These are phyloP conservation scores for Colletotrichum coccodes DNA, from an alignment of 2,329 filamentous ascomycete species.

Conservation along the genomic window DNA sequence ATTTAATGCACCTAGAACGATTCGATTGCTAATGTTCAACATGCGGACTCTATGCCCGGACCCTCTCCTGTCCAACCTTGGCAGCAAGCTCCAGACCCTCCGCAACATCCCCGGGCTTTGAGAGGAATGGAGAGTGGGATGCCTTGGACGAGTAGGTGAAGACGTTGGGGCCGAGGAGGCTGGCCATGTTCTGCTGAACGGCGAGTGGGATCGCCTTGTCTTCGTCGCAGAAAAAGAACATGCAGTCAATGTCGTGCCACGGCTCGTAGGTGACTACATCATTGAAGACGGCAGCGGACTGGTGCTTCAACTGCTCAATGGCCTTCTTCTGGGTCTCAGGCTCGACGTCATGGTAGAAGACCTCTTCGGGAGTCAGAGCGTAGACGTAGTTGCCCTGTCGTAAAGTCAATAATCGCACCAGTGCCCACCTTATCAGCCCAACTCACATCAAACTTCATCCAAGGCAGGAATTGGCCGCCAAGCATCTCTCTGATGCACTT, in stretches of 20 bases:
- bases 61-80: constrained; percentile 15
- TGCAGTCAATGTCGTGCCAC: constrained; percentile 39
- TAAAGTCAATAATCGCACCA: constrained; percentile 24
- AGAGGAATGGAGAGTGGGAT: constrained; percentile 25
- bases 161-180: constrained; percentile 17
- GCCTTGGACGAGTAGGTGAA: constrained; percentile 15
- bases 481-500: constrained; percentile 38
- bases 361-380: constrained; percentile 12
- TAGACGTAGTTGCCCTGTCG: constrained; percentile 18
- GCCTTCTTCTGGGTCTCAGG: constrained; percentile 24
- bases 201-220: constrained; percentile 37
- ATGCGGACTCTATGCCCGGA: neutral
- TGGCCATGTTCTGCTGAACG: constrained; percentile 38
- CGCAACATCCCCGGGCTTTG: neutral
- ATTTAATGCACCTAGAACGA: neutral
- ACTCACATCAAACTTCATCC: constrained; percentile 40
- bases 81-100: constrained; percentile 14
- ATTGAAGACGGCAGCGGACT: constrained; percentile 31
- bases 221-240: constrained; percentile 38
- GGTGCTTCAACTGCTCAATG: constrained; percentile 25
- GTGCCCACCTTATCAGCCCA: neutral
- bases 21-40: neutral
- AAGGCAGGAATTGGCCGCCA: constrained; percentile 36
- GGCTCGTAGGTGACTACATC: constrained; percentile 38
- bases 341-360: constrained; percentile 41